Evolutionary conservation across 2,329 filamentous ascomycete species (phyloP), one percentile per base, ranked within the genome.

Genomic region (Monosporascus ibericus): DNA sequence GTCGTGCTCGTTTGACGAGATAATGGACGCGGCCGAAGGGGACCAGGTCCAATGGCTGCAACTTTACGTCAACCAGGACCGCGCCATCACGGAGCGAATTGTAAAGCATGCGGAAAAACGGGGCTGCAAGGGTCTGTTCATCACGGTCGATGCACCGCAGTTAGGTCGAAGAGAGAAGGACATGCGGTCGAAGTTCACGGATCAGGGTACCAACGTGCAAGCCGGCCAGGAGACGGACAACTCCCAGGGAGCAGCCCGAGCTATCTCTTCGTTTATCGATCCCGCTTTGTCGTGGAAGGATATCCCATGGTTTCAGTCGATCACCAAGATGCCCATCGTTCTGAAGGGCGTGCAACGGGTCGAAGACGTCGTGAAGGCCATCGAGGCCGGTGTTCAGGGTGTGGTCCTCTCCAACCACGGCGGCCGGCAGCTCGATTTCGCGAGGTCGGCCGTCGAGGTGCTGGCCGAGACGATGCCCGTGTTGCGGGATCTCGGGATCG

Each of bases 381-480:
- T 88, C 59, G 89, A 95, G 55, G 78, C 76, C 18, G 90, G 90
- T 51, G 86, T 94, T 44, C 85, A 95, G 63, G 94, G 90, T 47
- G 90, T 97, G 20, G 92, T 97, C 6, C 80, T 99, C 11, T 95
- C 89, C 48, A 99, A 99, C 74, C 94, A 99, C 73, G 94, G 94
- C 55, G 94, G 94, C 17, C 82, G 94, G 2, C 94, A 97, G 70
- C 84, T 97, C 50, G 94, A 99, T 64, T 95, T 92, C 59, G 87
- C 94, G 1, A 87, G 88, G 6, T 95, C 91, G 0, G 91, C 85
- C 17, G 82, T 99, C 57, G 94, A 99, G 71, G 82, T 96, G 1
- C 81, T 99, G 25, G 88, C 92, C 17, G 92, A 97, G 76, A 91
- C 94, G 15, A 92, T 96, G 86, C 91, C 92, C 0, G 83, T 91